Percentiles rank a stretch among this genome's conserved stretches.
Conservation (phyloP, 495 filamentous ascomycete species). For the Podospora appendiculata region DNA sequence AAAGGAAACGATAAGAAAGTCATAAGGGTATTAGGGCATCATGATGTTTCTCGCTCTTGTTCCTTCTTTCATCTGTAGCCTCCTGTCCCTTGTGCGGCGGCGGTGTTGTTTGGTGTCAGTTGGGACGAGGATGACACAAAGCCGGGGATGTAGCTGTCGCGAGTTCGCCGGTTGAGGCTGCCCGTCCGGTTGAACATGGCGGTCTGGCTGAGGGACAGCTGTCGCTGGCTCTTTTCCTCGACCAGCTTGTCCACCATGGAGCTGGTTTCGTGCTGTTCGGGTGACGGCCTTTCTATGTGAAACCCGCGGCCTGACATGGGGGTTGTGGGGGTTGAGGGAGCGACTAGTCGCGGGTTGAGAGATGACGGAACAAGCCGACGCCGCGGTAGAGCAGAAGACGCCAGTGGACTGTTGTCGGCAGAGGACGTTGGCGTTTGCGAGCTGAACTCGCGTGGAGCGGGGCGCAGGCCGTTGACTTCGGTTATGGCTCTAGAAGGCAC, state of each 20-base stretch:
- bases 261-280: conserved; percentile 24
- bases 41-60: conserved; percentile 7
- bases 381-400: conserved; percentile 34
- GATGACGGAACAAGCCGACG: conserved; percentile 30
- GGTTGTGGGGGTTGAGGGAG: conserved; percentile 13
- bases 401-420: conserved; percentile 18
- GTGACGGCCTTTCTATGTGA: conserved; percentile 12
- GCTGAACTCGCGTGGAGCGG: conserved; percentile 23
- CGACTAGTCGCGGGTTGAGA: conserved; percentile 28
- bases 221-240: conserved; percentile 35
- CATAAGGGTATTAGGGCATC: not conserved
- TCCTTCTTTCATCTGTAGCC: conserved; percentile 15
- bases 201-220: conserved; percentile 31
- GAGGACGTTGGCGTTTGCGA: conserved; percentile 19
- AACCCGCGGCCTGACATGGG: too few relatives aligned
- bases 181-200: conserved; percentile 32
- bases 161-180: conserved; percentile 32
- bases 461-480: conserved; percentile 38
- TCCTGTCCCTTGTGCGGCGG: conserved; percentile 7
- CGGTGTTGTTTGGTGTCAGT: not conserved
- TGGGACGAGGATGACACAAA: not conserved
- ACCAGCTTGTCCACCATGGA: conserved; percentile 26
- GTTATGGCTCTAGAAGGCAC: conserved; percentile 50
- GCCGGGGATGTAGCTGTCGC: conserved; percentile 28
- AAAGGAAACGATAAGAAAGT: not conserved